A percentile compares a stretch with the other conserved stretches of the same genome.
Conservation (phyloP, 2,329 filamentous ascomycete species). For the Diaporthe sp. region DNA sequence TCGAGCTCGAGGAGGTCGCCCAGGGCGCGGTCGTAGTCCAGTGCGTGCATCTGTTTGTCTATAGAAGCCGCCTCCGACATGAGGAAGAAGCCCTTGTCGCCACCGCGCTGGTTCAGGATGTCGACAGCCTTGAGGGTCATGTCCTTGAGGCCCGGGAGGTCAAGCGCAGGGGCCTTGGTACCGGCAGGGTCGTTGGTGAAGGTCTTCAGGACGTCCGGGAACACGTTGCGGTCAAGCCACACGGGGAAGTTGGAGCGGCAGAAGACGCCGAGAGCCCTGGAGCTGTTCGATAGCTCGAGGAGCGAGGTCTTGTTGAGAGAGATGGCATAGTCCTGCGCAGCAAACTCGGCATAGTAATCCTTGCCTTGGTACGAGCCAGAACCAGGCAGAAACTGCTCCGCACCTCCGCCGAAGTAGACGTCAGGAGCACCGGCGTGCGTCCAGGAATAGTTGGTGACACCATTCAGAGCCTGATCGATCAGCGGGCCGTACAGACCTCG, state of each 20-base stretch:
- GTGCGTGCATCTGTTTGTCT: conserved; percentile 90
- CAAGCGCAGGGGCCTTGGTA: conserved; percentile 71
- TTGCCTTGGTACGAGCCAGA: conserved; percentile 76
- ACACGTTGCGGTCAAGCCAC: conserved; percentile 90
- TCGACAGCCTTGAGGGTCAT: conserved; percentile 92
- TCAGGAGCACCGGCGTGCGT: conserved; percentile 81
- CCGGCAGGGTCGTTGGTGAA: conserved; percentile 80
- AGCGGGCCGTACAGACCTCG: conserved; percentile 79
- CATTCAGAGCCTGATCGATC: conserved; percentile 82
- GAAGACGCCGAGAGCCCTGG: conserved; percentile 83
- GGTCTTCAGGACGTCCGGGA: conserved; percentile 76
- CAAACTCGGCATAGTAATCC: conserved; percentile 85
- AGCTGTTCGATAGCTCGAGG: conserved; percentile 66
- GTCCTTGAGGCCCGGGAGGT: conserved; percentile 87
- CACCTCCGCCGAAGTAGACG: conserved; percentile 86
- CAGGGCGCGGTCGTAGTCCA: conserved; percentile 89
- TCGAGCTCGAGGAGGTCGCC: conserved; percentile 89
- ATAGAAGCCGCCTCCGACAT: conserved; percentile 90
- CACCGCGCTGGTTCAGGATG: conserved; percentile 76
- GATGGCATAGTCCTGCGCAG: conserved; percentile 79
- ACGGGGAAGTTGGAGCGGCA: conserved; percentile 81
- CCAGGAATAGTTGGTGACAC: conserved; percentile 86
- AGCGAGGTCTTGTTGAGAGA: conserved; percentile 82
- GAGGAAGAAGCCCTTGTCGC: conserved; percentile 84
- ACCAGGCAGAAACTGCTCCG: conserved; percentile 82